A percentile compares a stretch with the other conserved stretches of the same genome.
These are phyloP conservation scores for Grigorovia jiainica DNA, from an alignment of 805 yeast species.

Conservation along the genomic window DNA sequence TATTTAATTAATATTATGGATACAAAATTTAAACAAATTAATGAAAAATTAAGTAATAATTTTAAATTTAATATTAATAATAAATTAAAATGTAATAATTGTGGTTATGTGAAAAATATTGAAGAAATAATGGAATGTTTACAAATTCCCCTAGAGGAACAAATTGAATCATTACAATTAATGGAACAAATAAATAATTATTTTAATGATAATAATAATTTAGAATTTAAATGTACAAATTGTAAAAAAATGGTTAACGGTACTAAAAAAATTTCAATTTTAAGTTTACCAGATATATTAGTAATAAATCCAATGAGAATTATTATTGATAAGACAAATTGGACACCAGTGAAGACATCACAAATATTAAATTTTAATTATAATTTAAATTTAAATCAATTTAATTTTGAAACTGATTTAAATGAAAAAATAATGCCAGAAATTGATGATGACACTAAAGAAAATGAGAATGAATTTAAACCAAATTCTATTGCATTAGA, in stretches of 20 bases:
- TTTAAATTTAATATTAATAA: conserved; percentile 46
- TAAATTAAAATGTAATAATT: conserved; percentile 44
- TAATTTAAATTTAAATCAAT: not conserved
- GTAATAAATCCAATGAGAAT: conserved; percentile 72
- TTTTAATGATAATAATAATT: conserved; percentile 40
- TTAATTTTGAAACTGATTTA: conserved; percentile 17
- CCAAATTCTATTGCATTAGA: conserved; percentile 50
- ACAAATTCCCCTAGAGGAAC: conserved; percentile 41
- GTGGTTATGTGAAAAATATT: conserved; percentile 52
- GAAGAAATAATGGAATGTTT: conserved; percentile 52
- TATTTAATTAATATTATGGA: conserved; percentile 60
- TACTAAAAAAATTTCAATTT: conserved; percentile 18
- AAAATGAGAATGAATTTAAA: conserved; percentile 26
- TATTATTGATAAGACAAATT: conserved; percentile 52
- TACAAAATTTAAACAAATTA: conserved; percentile 13
- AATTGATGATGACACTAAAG: conserved; percentile 11
- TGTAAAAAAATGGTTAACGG: conserved; percentile 34
- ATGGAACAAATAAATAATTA: conserved; percentile 40
- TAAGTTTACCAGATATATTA: conserved; percentile 58
- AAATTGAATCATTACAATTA: conserved; percentile 33
- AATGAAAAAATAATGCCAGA: conserved; percentile 20
- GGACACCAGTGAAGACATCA: conserved; percentile 68
- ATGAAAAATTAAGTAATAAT: conserved; percentile 7
- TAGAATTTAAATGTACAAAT: conserved; percentile 55
- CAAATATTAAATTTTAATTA: not conserved